Base-by-base conservation (phyloP, 179 eudicot genomes). In the Nepenthes alata region DNA sequence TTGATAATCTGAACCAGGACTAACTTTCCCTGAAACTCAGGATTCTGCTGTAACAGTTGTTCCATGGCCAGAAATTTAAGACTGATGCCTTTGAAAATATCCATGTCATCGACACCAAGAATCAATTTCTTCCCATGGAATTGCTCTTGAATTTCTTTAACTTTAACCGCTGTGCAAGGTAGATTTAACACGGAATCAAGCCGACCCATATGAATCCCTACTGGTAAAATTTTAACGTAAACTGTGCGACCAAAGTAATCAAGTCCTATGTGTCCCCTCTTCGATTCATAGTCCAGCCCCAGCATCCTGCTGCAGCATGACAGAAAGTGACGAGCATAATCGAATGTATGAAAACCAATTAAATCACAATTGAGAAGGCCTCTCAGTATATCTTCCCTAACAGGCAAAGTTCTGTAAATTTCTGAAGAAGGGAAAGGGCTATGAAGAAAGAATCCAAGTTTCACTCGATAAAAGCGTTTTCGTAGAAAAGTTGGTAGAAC, bases 61-160 rank as follows among this genome's bases (percentile, higher is more conserved):
- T 90, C 97, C 14, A 90, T 62, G 2, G 97, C 97, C 67, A 88
- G 75, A 54, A 90, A 64, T 62, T 90, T 90, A 55, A 90, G 76
- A 70, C 91, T 90, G 64, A 90, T 88, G 66, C 97, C 97, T 71
- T 90, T 90, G 35, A 90, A 90, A 37, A 90, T 81, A 53, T 89
- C 97, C 97, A 89, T 87, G 67, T 90, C 97, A 77, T 90, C 97
- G 69, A 90, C 75, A 37, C 97, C 95, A n/a, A 90, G 65, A 53
- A 90, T 88, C 68, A 90, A 36, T 47, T 76, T 83, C 70, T 81
- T 87, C 56, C 87, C 95, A 75, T 73, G 75, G 71, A 80, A 88
- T 60, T 63, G 81, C 59, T 88, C 83, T 74, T 73, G 78, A 59
- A 90, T 70, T 61, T 88, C 93, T 66, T 75, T 77, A 45, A 76